These are phyloP conservation scores for Colletotrichum magnum DNA, from an alignment of 2,329 filamentous ascomycete species.

Conservation along the genomic window DNA sequence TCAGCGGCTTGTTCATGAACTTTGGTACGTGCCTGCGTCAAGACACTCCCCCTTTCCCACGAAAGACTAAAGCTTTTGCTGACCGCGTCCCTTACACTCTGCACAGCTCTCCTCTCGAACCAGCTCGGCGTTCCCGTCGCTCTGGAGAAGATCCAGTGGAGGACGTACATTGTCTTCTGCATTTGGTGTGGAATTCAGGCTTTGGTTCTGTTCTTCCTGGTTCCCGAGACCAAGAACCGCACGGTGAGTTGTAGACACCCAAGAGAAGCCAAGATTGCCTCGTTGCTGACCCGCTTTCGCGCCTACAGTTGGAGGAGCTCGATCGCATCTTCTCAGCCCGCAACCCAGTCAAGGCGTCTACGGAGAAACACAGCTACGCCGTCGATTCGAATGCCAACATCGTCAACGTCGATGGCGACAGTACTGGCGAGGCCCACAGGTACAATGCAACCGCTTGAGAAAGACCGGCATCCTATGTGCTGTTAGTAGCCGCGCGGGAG, in stretches of 20 bases:
- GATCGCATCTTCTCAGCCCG: conserved; percentile 31
- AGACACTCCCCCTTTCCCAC: too few relatives aligned
- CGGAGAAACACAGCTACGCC: conserved; percentile 34
- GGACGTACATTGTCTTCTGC: conserved; percentile 67
- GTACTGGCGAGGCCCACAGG: too few relatives aligned
- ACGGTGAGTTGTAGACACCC: conserved; percentile 47
- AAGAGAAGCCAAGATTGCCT: conserved; percentile 28
- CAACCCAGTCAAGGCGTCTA: conserved; percentile 38
- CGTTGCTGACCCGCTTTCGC: background rate
- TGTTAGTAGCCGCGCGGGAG: too few relatives aligned
- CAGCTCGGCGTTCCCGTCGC: conserved; percentile 63
- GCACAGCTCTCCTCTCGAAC: conserved; percentile 62
- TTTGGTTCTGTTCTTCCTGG: conserved; percentile 61
- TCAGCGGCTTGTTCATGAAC: conserved; percentile 47
- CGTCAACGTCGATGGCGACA: conserved; percentile 9
- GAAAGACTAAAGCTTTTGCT: too few relatives aligned
- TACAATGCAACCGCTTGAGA: too few relatives aligned
- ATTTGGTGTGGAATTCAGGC: conserved; percentile 59
- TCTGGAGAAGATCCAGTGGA: conserved; percentile 65
- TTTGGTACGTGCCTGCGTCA: background rate
- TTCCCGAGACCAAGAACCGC: conserved; percentile 65
- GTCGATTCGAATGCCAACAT: conserved; percentile 27
- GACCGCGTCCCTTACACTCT: conserved; percentile 52
- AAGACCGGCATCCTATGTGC: too few relatives aligned
- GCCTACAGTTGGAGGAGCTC: conserved; percentile 31